These are phyloP conservation scores for Kazachstania taianensis DNA, from an alignment of 805 yeast species.

Conservation along the genomic window DNA sequence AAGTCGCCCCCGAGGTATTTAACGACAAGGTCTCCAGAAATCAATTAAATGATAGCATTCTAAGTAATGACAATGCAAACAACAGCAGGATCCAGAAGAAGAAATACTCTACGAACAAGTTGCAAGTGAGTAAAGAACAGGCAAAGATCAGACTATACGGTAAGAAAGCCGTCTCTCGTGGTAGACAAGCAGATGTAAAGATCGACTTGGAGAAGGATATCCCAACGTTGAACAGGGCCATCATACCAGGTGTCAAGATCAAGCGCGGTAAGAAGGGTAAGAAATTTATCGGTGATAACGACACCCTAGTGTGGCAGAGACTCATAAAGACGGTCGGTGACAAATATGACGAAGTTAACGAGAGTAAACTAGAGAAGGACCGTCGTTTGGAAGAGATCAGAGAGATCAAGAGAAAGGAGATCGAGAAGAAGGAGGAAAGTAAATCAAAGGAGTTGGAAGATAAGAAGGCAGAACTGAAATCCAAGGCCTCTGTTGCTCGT, in stretches of 20 bases:
- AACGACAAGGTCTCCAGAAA: slow-evolving; percentile 33
- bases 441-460: slow-evolving; percentile 61
- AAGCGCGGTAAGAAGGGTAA: slow-evolving; percentile 80
- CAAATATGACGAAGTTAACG: slow-evolving; percentile 64
- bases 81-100: slow-evolving; percentile 16
- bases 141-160: slow-evolving; percentile 60
- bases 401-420: slow-evolving; percentile 75
- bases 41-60: slow-evolving; percentile 43
- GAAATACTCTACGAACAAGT: slow-evolving; percentile 33
- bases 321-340: slow-evolving; percentile 76
- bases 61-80: slow-evolving; percentile 46
- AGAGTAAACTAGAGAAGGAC: slow-evolving; percentile 83
- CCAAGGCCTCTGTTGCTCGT: slow-evolving; percentile 63
- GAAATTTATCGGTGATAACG: slow-evolving; percentile 64
- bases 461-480: slow-evolving; percentile 68
- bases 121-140: slow-evolving; percentile 54
- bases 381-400: slow-evolving; percentile 83
- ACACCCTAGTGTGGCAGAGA: slow-evolving; percentile 50
- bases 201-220: slow-evolving; percentile 59
- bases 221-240: slow-evolving; percentile 72
- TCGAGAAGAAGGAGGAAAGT: slow-evolving; percentile 70
- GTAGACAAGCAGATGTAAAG: slow-evolving; percentile 12
- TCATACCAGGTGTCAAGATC: slow-evolving; percentile 75
- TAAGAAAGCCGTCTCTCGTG: slow-evolving; percentile 31
- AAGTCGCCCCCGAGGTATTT: slow-evolving; percentile 3